Conservation (phyloP, 139 green algal genomes). For the Tetraselmis striata region DNA sequence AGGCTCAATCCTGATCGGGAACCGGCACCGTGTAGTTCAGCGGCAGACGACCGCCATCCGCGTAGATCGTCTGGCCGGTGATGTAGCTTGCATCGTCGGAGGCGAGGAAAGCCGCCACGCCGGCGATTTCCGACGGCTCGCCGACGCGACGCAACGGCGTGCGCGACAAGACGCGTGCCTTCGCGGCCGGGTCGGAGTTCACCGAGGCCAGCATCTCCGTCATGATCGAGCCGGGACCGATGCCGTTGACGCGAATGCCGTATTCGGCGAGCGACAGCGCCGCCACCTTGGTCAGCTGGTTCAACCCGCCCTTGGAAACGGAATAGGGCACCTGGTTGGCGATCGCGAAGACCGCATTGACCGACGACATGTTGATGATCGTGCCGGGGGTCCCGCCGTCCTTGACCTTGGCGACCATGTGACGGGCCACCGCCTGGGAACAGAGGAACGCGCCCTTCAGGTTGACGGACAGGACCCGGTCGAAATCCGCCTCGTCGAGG, state of each 20-base stretch:
- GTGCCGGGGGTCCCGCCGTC: slow-evolving; percentile 35
- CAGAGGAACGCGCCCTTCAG: slow-evolving; percentile 77
- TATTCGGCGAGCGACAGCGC: slow-evolving; percentile 66
- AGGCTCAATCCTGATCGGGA: slow-evolving; percentile 18
- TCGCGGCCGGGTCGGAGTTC: slow-evolving; percentile 43
- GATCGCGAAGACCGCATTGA: slow-evolving; percentile 76
- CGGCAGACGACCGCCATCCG: slow-evolving; percentile 68
- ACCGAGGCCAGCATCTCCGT: slow-evolving; percentile 73
- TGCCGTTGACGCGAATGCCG: slow-evolving; percentile 74
- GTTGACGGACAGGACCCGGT: slow-evolving; percentile 73
- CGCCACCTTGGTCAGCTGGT: slow-evolving; percentile 70
- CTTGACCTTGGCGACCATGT: slow-evolving; percentile 64
- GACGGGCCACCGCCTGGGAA: slow-evolving; percentile 48
- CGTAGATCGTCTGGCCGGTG: slow-evolving; percentile 45
- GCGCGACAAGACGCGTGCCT: slow-evolving; percentile 39
- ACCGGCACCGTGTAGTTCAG: slow-evolving; percentile 69
- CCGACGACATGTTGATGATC: slow-evolving; percentile 79
- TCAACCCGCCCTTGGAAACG: slow-evolving; percentile 75
- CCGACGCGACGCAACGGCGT: slow-evolving; percentile 69
- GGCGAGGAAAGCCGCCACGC: slow-evolving; percentile 64
- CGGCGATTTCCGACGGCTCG: slow-evolving; percentile 65
- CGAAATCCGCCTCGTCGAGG: slow-evolving; percentile 66
- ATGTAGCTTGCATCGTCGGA: slow-evolving; percentile 67
- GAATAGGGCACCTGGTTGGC: slow-evolving; percentile 76
- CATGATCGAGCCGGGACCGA: slow-evolving; percentile 72